Base-by-base conservation (phyloP, 306 rosid genomes). In the Sindora glabra region DNA sequence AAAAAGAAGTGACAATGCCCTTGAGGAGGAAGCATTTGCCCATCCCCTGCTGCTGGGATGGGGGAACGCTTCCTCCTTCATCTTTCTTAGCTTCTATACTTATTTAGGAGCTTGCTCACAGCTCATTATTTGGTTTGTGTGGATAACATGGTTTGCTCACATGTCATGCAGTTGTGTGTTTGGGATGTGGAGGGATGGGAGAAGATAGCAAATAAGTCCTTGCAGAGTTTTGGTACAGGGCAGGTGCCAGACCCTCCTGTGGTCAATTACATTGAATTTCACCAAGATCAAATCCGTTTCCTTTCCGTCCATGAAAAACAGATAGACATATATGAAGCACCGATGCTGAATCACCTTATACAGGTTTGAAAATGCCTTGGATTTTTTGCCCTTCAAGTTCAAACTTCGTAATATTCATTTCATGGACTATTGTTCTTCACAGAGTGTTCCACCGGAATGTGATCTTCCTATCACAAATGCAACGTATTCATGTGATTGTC, bases 201-300 rank as follows among this genome's bases (percentile, higher is more conserved):
- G 39, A 59, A 59, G 25, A 27, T 44, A 32, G 53, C 65, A 18
- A 59, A 18, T 42, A 59, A 44, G 41, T 27, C 36, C 44, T 11
- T 59, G 53, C 50, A 1, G 12, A 27, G 65, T 59, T 22, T 36
- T n/a, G 12, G 15, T 5, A 27, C 27, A 5, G 54, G 53, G 40
- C 40, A 59, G 26, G 39, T 59, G 65, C 54, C 40, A 27, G 54
- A 59, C 18, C 40, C 52, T 9, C 53, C 65, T 17, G 53, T 41
- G n/a, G 65, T 44, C 39, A 59, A 16, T 44, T 29, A 42, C 53
- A 59, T 59, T 59, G 65, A 59, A 7, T 59, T 59, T 44, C 65
- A 59, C 65, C 11, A 59, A 36, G 53, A 59, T 18, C 53, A 44
- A 42, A 12, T 44, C 29, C 53, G 27, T 7, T 19, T 59, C 10